Base-by-base conservation (phyloP, 441 rosid genomes). In the Macaranga tanarius region DNA sequence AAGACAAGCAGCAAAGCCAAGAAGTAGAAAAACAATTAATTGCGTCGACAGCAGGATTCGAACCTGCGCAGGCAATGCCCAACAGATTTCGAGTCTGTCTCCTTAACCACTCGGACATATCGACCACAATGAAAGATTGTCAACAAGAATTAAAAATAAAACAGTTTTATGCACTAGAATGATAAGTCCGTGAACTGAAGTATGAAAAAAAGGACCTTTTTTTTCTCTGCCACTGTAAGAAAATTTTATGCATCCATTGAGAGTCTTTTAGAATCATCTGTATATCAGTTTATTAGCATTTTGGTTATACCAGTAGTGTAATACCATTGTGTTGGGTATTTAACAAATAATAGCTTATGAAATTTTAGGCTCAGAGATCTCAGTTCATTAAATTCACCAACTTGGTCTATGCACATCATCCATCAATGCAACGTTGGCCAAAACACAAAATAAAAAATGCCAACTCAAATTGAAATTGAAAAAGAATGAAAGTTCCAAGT, bases 41-140 rank as follows among this genome's bases (percentile, higher is more conserved):
- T 31, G 5, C 98, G 97, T 92, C 96, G 86, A 91, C 93, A 95
- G 97, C 95, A 91, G 96, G 99, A 89, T 88, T 95, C 93, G 91
- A 95, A 91, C 98, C 92, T 87, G 96, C 95, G 92, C 97, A 87
- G 97, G 95, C 95, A 76, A 13, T 86, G 92, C 95, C 99, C 97
- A 95, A 90, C 86, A 91, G 98, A 92, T 91, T 92, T 92, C 91
- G 89, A 91, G 98, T 91, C 96, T 88, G 86, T 92, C 96, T 92
- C 99, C 97, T 95, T 92, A 88, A 91, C 99, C 93, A 88, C 98
- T 92, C 98, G 90, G 93, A 91, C 99, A 95, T 91, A 88, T 91
- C 89, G 96, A 91, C 97, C n/a, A n/a, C n/a, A n/a, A n/a, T n/a
- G n/a, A n/a, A n/a, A n/a, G n/a, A n/a, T n/a, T n/a, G n/a, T n/a